Evolutionary conservation across 495 filamentous ascomycete genomes (phyloP), one percentile per base, ranked within the genome.

Genomic region (Penicillium lagena): DNA sequence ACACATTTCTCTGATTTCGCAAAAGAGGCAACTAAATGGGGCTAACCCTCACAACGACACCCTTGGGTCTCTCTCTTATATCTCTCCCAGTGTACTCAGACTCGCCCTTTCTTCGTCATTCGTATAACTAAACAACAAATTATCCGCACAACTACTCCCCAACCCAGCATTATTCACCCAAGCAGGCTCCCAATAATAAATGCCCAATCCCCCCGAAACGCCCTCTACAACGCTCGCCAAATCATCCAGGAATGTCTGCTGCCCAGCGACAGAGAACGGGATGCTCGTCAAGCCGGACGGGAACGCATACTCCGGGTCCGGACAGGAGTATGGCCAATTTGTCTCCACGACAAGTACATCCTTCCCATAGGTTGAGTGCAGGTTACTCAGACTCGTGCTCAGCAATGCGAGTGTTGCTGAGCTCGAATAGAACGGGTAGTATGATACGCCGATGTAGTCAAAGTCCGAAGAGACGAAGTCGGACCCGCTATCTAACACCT

Each of bases 181-280:
- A 7, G 76, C 81, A 4, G 82, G 83, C 56, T 86, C 81, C 82
- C 83, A 86, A 43, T 85, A 87, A 53, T 83, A 84, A 35, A 86
- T 47, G 0, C 82, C 82, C 42, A 66, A 15, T 0, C 66, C 67
- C 9, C 72, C 72, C 4, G 59, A 66, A 5, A 77, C 71, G 7
- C 58, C 68, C 2, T 64, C 62, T 32, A 85, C 68, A 5, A 79
- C 66, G n/a, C 50, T 60, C 0, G 78, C 79, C 40, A 86, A 57
- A 30, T 72, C 58, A 47, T 73, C 54, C 49, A 85, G 49, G 59
- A 76, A 86, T 2, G 65, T 71, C 31, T 60, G 54, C 67, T 87
- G 82, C 3, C 83, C 84, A 0, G 63, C 77, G 9, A 70, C 73
- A 22, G 76, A 77, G 55, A 80, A 81, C 1, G 81, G 78, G 44